Evolutionary conservation across 1,284 basidiomycete genomes (phyloP).

Genomic region (Puccinia sorghi): DNA sequence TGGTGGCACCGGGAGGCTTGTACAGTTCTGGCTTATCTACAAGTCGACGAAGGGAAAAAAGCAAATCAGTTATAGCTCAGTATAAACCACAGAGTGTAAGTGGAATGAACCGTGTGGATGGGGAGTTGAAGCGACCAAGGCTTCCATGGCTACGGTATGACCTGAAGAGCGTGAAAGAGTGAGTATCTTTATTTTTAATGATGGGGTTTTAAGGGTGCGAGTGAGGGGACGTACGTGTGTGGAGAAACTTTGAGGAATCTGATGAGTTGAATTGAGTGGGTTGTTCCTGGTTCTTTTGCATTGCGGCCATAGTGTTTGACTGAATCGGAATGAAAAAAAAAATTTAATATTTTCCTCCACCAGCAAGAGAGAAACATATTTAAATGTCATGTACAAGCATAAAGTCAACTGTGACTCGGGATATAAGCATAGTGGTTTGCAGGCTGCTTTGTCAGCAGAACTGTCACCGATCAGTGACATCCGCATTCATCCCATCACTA

Average conservation of each 20-base stretch:
- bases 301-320: not conserved
- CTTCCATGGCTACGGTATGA: constrained; percentile 25
- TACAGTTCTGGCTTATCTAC: constrained; percentile 34
- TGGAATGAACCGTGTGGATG: not conserved
- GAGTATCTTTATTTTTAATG: too few species aligned
- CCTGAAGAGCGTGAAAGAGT: not conserved
- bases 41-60: not conserved
- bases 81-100: too few species aligned
- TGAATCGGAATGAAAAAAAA: not conserved
- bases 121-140: constrained; percentile 9
- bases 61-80: too few species aligned
- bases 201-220: not conserved
- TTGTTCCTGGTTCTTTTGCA: not conserved
- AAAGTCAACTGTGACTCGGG: too few species aligned
- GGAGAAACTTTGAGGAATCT: constrained; percentile 19
- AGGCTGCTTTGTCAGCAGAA: not conserved
- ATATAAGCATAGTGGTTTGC: not conserved
- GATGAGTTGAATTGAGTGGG: constrained; percentile 8
- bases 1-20: constrained; percentile 15
- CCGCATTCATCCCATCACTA: constrained; percentile 22
- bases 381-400: too few species aligned
- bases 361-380: too few species aligned
- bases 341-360: too few species aligned
- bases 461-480: constrained; percentile 21
- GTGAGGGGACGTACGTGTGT: constrained; percentile 6